Percentiles rank a stretch among this genome's conserved stretches.
phyloP scores from a whole-genome alignment of 129 eudicot species.

The Ambrosia trifida region DNA sequence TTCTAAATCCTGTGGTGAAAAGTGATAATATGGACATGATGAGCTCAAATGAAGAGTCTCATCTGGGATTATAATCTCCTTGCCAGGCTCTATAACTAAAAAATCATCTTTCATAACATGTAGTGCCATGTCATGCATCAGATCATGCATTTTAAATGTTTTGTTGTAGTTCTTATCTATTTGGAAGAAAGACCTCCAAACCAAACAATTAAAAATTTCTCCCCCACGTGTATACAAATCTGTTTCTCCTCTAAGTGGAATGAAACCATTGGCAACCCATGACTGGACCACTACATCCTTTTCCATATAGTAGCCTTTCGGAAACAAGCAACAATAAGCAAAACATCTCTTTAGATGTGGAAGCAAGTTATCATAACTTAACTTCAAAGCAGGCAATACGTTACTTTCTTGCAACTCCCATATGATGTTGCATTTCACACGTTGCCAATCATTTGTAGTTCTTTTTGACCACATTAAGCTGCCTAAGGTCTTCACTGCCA shows the following conservation, averaged over 20 bases:
- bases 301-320: not conserved
- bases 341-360: not conserved
- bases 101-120: not conserved
- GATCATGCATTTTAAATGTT: not conserved
- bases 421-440: not conserved
- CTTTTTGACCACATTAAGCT: not conserved
- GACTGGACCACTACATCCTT: not conserved
- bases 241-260: not conserved
- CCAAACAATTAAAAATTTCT: not conserved
- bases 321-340: not conserved
- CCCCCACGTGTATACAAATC: not conserved
- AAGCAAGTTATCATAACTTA: not conserved
- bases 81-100: not conserved
- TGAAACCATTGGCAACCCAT: not conserved
- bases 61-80: conserved; percentile 18
- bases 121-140: conserved; percentile 11
- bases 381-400: not conserved
- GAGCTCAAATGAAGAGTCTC: conserved; percentile 24
- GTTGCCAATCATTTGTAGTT: not conserved
- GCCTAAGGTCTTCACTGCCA: not conserved
- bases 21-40: not conserved
- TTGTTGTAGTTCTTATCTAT: not conserved
- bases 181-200: not conserved
- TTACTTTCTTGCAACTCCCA: not conserved
- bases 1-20: not conserved